Conservation (phyloP, 2,329 filamentous ascomycete species). For the Herpotrichia juniperi region DNA sequence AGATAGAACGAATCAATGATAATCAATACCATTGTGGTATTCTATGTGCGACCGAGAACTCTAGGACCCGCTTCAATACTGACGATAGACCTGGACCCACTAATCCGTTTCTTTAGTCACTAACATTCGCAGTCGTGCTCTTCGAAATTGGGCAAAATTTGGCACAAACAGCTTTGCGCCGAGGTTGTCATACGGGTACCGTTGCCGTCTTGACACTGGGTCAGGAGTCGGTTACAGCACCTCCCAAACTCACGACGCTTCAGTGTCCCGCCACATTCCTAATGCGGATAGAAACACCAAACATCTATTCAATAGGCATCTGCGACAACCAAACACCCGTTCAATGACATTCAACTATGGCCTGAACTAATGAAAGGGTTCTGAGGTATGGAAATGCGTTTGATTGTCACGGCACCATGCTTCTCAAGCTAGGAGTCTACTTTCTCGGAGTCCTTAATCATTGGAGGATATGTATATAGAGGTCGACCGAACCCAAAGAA, state of each 20-base stretch:
- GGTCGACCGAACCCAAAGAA: not conserved
- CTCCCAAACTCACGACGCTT: slow-evolving; percentile 8
- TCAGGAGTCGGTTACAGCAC: too few species aligned
- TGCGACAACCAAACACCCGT: too few species aligned
- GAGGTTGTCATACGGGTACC: too few species aligned
- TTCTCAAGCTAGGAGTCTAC: slow-evolving; percentile 3
- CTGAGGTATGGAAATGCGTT: slow-evolving; percentile 6
- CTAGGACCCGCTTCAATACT: too few species aligned
- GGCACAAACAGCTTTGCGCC: too few species aligned
- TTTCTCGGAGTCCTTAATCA: not conserved
- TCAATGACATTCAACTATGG: slow-evolving; percentile 8
- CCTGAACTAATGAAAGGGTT: slow-evolving; percentile 3
- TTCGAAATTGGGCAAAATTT: too few species aligned
- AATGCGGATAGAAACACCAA: slow-evolving; percentile 13
- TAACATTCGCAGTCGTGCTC: not conserved
- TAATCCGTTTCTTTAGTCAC: slow-evolving; percentile 8
- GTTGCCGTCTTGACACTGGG: too few species aligned
- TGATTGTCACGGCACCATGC: slow-evolving; percentile 18
- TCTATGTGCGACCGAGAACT: too few species aligned
- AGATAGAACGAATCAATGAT: slow-evolving; percentile 3
- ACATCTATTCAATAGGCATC: slow-evolving; percentile 18
- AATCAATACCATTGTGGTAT: too few species aligned
- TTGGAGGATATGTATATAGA: not conserved
- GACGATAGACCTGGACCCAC: too few species aligned
- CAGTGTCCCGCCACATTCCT: slow-evolving; percentile 2